Evolutionary conservation across 208 protist species (phyloP).

Genomic region (Acanthamoeba quina): DNA sequence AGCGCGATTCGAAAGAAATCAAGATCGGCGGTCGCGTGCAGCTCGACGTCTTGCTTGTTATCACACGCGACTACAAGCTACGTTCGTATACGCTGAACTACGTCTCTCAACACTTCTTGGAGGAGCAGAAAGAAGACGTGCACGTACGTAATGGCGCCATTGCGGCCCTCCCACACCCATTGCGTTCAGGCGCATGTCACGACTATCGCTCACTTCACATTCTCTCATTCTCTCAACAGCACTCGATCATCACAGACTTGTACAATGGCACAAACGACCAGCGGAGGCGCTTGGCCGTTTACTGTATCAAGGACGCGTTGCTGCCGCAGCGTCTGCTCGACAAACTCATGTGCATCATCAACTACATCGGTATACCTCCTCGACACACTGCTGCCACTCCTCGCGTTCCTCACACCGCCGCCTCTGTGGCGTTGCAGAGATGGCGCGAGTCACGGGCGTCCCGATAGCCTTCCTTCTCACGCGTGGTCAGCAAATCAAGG

Average conservation of each 20-base stretch:
- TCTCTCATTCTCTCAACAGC: constrained; percentile 64
- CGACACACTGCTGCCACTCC: not conserved
- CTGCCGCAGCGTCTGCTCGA: constrained; percentile 97
- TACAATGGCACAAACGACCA: constrained; percentile 97
- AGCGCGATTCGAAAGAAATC: constrained; percentile 98
- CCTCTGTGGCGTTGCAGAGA: constrained; percentile 91
- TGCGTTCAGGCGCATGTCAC: not conserved
- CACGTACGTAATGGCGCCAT: constrained; percentile 90
- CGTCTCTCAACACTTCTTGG: constrained; percentile 98
- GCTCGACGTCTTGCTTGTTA: constrained; percentile 95
- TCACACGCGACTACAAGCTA: constrained; percentile 99
- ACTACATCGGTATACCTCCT: constrained; percentile 89
- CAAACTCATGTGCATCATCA: constrained; percentile 98
- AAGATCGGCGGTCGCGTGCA: constrained; percentile 97
- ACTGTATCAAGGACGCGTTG: constrained; percentile 99
- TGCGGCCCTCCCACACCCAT: constrained; percentile 92
- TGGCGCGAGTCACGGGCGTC: constrained; percentile 99
- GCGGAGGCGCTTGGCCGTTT: constrained; percentile 97
- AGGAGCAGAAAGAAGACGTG: constrained; percentile 99
- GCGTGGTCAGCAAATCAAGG: constrained; percentile 99
- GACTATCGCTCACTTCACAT: not conserved
- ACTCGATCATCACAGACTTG: constrained; percentile 91
- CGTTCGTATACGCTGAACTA: constrained; percentile 99
- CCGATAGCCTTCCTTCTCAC: constrained; percentile 97
- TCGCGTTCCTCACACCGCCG: not conserved